Evolutionary conservation across 2,329 filamentous ascomycete genomes (phyloP), one percentile per base, ranked within the genome.

Genomic region (Fusarium guadeloupense): DNA sequence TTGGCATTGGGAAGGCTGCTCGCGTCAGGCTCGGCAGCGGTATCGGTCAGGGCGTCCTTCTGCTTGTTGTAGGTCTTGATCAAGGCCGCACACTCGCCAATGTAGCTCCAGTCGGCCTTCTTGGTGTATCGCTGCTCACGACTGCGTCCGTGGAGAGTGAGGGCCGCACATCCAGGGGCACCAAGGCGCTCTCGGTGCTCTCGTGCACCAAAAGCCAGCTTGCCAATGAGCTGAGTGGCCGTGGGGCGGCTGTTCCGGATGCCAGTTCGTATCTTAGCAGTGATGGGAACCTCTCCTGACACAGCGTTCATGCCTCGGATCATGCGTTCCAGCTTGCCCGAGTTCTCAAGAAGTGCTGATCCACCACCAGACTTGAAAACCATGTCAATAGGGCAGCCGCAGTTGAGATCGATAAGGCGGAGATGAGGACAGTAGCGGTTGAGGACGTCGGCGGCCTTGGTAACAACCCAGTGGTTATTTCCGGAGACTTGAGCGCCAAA

Each of bases 221-320:
- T 88, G 70, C 94, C 89, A 54, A 94, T 88, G 25, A 96, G 83
- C 72, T 92, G 93, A 40, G 89, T 82, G 0, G 94, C 94, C 1
- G 87, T 96, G 0, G 92, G 92, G 45, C 86, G 83, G 66, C 85
- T 88, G 74, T 93, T 92, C 69, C 86, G 89, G 21, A 95, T 93
- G 40, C 95, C 95, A 79, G 91, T 97, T 57, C 95, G 88, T 68
- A 99, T 93, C 81, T 99, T 99, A 68, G 92, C 91, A 1, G 93
- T 96, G 70, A 99, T 92, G 19, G 95, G 95, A 21, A 96, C 88
- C 69, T 96, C 91, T 37, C 90, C 89, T 4, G 93, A 97, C 10
- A 98, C 92, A 35, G 88, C 85, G 72, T 96, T 97, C 95, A 99
- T 99, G 67, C 95, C 95, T 62, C 93, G 86, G 37, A 99, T 83